A percentile compares a stretch with the other conserved stretches of the same genome.
These are phyloP conservation scores for Cyberlindnera mycetangii DNA, from an alignment of 805 yeast genomes.

Conservation along the genomic window DNA sequence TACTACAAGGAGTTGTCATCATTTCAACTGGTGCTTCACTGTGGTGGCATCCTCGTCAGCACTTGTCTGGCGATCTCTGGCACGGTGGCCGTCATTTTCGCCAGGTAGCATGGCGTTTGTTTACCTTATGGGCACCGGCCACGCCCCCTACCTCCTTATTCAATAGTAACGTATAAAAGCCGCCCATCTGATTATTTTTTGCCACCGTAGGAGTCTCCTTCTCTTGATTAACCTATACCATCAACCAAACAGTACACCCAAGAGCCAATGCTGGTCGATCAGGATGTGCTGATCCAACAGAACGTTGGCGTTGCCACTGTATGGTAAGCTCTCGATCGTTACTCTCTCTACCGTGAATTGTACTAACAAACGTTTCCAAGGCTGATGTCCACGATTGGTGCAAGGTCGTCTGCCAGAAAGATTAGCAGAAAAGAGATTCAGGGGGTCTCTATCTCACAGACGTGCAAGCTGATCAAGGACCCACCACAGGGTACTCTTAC, in stretches of 20 bases:
- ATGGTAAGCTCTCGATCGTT: conserved; percentile 1
- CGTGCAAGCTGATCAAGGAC: conserved; percentile 32
- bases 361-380: conserved; percentile 10
- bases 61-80: conserved; percentile 21
- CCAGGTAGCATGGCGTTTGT: conserved; percentile 9
- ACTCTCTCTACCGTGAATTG: background rate
- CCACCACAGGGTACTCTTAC: conserved; percentile 25
- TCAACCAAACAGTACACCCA: no score
- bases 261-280: conserved; percentile 14
- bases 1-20: conserved; percentile 36
- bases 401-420: conserved; percentile 30
- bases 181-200: background rate
- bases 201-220: background rate
- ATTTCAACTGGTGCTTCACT: conserved; percentile 23
- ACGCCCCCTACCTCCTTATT: background rate
- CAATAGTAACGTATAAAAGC: background rate
- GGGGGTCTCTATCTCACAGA: conserved; percentile 40
- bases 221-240: no score
- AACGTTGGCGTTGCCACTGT: conserved; percentile 29
- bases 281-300: conserved; percentile 24
- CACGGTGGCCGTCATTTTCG: conserved; percentile 26
- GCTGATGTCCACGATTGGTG: conserved; percentile 42
- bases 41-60: conserved; percentile 9
- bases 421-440: conserved; percentile 34
- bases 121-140: conserved; percentile 1